Percentiles rank a stretch among this genome's conserved stretches.
Conservation (phyloP, 768 basidiomycete species). For the Tubosaeta sp. region DNA sequence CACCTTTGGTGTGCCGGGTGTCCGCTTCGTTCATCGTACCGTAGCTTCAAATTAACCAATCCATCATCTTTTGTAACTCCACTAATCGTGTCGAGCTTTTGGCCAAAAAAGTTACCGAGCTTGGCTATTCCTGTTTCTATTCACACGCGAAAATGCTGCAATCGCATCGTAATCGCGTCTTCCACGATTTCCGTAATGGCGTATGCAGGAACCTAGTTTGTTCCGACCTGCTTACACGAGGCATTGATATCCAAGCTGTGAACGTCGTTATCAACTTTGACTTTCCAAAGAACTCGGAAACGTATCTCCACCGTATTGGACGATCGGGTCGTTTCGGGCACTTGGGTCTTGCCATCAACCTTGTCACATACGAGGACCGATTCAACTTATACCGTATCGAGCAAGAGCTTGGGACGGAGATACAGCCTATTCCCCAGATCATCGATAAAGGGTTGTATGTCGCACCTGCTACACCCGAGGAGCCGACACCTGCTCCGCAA, state of each 20-base stretch:
- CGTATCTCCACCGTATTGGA: slow-evolving; percentile 97
- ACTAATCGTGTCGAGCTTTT: slow-evolving; percentile 99
- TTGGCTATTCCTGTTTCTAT: slow-evolving; percentile 99
- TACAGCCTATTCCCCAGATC: slow-evolving; percentile 86
- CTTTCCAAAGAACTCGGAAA: slow-evolving; percentile 98
- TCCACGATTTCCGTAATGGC: slow-evolving; percentile 99
- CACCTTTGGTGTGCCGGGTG: not conserved
- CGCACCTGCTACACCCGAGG: slow-evolving; percentile 55
- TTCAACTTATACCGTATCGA: slow-evolving; percentile 98
- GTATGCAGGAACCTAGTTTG: slow-evolving; percentile 99
- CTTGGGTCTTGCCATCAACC: slow-evolving; percentile 93
- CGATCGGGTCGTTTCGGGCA: slow-evolving; percentile 98
- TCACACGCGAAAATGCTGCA: slow-evolving; percentile 99
- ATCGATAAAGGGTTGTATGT: slow-evolving; percentile 95
- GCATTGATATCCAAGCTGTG: slow-evolving; percentile 99
- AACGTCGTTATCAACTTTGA: slow-evolving; percentile 99
- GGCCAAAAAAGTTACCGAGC: slow-evolving; percentile 98
- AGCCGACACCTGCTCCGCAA: slow-evolving; percentile 45
- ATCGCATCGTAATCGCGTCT: slow-evolving; percentile 97
- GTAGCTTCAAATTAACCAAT: slow-evolving; percentile 99
- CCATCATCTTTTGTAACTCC: slow-evolving; percentile 99
- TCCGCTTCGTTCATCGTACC: slow-evolving; percentile 5
- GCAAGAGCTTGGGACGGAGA: slow-evolving; percentile 97
- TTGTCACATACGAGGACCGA: slow-evolving; percentile 96
- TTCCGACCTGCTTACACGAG: slow-evolving; percentile 94